Percentiles rank a stretch among this genome's conserved stretches.
Conservation (phyloP, 176 grass and related monocot species). For the Aegilops longissima region DNA sequence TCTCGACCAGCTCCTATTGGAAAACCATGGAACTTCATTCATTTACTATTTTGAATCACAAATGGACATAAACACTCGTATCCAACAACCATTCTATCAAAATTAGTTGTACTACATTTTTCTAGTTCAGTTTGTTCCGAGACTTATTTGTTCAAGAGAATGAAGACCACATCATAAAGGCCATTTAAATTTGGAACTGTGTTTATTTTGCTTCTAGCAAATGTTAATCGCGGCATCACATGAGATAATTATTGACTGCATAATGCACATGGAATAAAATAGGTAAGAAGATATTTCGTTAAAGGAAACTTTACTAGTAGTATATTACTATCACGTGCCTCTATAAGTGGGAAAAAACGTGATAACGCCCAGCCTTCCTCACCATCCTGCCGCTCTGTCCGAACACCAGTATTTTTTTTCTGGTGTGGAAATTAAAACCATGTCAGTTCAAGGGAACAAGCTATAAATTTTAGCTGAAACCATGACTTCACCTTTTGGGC, state of each 20-base stretch:
- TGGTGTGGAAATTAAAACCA: conserved; percentile 28
- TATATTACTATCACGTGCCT: conserved; percentile 41
- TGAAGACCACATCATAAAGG: background rate
- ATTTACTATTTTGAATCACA: background rate
- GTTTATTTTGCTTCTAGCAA: conserved; percentile 16
- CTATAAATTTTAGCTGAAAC: conserved; percentile 17
- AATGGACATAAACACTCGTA: background rate
- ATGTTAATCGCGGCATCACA: background rate
- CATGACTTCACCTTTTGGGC: conserved; percentile 56
- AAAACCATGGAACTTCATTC: background rate
- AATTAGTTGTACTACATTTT: background rate
- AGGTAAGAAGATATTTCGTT: background rate
- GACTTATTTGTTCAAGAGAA: conserved; percentile 10
- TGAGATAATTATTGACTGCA: conserved; percentile 17
- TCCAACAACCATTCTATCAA: background rate
- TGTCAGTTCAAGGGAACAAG: conserved; percentile 35
- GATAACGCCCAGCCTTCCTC: conserved; percentile 80
- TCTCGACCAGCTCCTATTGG: conserved; percentile 76
- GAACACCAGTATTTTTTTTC: conserved; percentile 80
- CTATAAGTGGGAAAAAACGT: conserved; percentile 84
- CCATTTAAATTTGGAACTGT: background rate
- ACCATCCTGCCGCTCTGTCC: conserved; percentile 64
- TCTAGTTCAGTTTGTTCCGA: background rate
- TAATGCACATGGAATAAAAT: background rate
- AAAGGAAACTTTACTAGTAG: background rate